A percentile compares a stretch with the other conserved stretches of the same genome.
Evolutionary conservation across 2,329 filamentous ascomycete genomes (phyloP).

Genomic region (Pseudocercospora cruenta): DNA sequence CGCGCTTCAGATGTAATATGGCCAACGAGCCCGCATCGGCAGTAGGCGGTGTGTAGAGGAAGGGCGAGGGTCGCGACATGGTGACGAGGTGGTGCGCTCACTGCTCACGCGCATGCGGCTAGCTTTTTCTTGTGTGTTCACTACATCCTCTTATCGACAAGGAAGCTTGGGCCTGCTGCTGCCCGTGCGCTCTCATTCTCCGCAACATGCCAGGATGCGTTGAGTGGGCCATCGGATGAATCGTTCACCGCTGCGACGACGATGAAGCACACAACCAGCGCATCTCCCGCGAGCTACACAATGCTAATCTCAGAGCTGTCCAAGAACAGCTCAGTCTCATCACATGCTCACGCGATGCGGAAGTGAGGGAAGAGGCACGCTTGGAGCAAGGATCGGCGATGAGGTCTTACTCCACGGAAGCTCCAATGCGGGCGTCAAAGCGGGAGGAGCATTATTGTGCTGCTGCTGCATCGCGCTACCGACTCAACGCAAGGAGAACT

Average conservation of each 20-base stretch:
- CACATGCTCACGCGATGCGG: conserved; percentile 12
- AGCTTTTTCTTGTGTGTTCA: not conserved
- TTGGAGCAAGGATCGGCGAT: conserved; percentile 19
- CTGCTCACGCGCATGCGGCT: not conserved
- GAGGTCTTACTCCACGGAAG: not conserved
- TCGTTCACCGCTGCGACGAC: not conserved
- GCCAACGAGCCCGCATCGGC: conserved; percentile 71
- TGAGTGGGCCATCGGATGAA: no score
- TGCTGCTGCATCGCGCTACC: not conserved
- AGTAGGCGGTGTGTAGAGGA: conserved; percentile 69
- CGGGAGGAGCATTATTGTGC: conserved; percentile 5
- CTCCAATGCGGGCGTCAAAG: not conserved
- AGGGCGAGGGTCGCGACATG: conserved; percentile 63
- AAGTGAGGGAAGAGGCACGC: conserved; percentile 1
- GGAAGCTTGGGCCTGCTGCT: not conserved
- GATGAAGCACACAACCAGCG: not conserved
- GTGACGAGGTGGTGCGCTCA: conserved; percentile 8
- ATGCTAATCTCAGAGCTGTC: not conserved
- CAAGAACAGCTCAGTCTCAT: not conserved
- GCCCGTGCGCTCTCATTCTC: no score
- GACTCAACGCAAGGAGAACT: not conserved
- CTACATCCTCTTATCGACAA: not conserved
- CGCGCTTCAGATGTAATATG: conserved; percentile 85
- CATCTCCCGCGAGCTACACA: not conserved
- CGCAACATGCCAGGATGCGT: no score